Percentiles rank a stretch among this genome's conserved stretches.
Conservation (phyloP, 768 basidiomycete genomes). For the Trametes maxima region DNA sequence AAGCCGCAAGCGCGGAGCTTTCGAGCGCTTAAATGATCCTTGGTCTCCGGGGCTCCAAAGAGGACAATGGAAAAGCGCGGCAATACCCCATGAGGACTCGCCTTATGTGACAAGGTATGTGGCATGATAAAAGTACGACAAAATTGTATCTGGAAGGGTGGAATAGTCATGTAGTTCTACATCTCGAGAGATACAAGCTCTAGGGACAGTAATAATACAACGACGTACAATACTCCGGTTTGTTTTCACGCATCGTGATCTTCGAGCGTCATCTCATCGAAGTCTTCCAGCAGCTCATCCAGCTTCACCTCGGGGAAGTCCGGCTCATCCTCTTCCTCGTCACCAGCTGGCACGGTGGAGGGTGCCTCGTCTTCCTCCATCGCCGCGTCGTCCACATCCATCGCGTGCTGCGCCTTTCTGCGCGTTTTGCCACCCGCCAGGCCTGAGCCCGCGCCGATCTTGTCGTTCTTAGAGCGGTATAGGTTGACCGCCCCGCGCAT, state of each 20-base stretch:
- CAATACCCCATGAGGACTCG: no score
- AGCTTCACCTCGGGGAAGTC: slow-evolving; percentile 90
- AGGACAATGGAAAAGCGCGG: no score
- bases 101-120: neutral
- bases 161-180: neutral
- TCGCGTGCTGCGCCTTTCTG: slow-evolving; percentile 54
- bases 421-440: slow-evolving; percentile 40
- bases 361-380: slow-evolving; percentile 58
- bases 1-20: no score
- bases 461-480: slow-evolving; percentile 68
- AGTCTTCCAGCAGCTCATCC: slow-evolving; percentile 87
- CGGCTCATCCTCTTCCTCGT: slow-evolving; percentile 76
- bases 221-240: neutral
- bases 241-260: slow-evolving; percentile 29
- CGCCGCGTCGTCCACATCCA: slow-evolving; percentile 65
- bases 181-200: neutral
- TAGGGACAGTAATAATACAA: neutral
- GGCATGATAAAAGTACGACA: neutral
- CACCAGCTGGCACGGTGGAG: slow-evolving; percentile 65
- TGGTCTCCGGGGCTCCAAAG: no score
- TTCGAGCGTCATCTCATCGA: slow-evolving; percentile 87
- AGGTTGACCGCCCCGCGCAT: slow-evolving; percentile 84
- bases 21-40: no score
- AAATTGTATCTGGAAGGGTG: neutral
- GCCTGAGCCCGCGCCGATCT: slow-evolving; percentile 50